Evolutionary conservation across 805 yeast genomes (phyloP).

Genomic region (Saccharomycopsis olivae): DNA sequence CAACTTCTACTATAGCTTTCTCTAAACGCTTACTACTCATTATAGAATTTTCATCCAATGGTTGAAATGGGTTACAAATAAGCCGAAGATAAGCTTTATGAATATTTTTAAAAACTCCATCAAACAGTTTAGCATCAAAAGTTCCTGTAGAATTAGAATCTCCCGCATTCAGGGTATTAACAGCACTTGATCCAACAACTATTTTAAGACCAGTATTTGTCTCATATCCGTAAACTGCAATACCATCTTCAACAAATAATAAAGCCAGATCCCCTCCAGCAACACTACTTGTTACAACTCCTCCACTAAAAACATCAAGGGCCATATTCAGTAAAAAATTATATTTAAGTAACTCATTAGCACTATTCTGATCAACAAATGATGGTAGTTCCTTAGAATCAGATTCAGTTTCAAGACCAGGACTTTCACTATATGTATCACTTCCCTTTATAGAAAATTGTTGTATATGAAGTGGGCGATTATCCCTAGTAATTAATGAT

Average conservation of each 20-base stretch:
- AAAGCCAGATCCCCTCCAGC: no score
- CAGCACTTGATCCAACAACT: constrained; percentile 40
- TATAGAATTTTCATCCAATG: constrained; percentile 23
- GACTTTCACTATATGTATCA: neutral
- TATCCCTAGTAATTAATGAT: constrained; percentile 44
- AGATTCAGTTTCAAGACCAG: neutral
- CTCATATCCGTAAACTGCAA: constrained; percentile 58
- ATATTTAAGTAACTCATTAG: constrained; percentile 44
- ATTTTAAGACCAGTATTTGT: constrained; percentile 60
- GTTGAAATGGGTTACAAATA: constrained; percentile 55
- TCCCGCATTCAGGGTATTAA: neutral
- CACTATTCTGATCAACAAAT: no score
- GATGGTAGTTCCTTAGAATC: no score
- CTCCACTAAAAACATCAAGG: constrained; percentile 48
- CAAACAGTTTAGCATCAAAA: constrained; percentile 17
- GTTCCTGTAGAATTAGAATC: neutral
- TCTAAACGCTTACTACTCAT: constrained; percentile 18
- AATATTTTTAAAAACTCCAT: constrained; percentile 29
- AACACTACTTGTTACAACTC: constrained; percentile 26
- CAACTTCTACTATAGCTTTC: constrained; percentile 14
- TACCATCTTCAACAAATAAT: constrained; percentile 56
- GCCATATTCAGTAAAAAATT: constrained; percentile 72
- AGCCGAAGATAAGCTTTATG: constrained; percentile 45
- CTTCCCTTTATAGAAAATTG: no score
- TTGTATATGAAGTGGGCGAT: constrained; percentile 52